Evolutionary conservation across 306 rosid genomes (phyloP).

Genomic region (Prinsepia uniflora): DNA sequence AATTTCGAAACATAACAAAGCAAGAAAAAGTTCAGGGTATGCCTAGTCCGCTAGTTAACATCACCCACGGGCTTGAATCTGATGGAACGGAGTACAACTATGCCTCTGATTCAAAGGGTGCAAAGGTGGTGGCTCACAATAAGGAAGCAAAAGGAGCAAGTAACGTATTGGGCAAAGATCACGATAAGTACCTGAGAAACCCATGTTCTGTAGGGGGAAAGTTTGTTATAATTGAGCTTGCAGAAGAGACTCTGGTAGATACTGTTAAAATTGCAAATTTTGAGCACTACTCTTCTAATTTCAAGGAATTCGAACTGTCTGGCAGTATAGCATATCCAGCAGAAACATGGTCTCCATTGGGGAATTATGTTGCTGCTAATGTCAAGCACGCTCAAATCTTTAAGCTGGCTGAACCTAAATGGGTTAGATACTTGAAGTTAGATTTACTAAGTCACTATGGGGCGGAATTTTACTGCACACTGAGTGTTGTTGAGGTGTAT

Average conservation of each 20-base stretch:
- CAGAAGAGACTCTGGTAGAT: constrained; percentile 78
- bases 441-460: constrained; percentile 74
- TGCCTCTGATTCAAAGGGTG: constrained; percentile 89
- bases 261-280: constrained; percentile 78
- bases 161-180: constrained; percentile 68
- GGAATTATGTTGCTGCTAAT: constrained; percentile 63
- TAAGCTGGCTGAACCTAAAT: constrained; percentile 60
- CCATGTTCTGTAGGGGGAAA: constrained; percentile 78
- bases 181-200: constrained; percentile 81
- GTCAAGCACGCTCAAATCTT: constrained; percentile 76
- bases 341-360: constrained; percentile 56
- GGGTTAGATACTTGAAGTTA: constrained; percentile 79
- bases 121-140: constrained; percentile 81
- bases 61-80: constrained; percentile 65
- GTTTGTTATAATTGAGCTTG: constrained; percentile 79
- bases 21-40: constrained; percentile 34
- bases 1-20: constrained; percentile 38
- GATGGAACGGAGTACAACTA: constrained; percentile 77
- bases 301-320: constrained; percentile 64
- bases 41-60: constrained; percentile 38
- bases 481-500: constrained; percentile 76
- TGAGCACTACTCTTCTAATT: constrained; percentile 87
- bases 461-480: constrained; percentile 86
- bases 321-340: constrained; percentile 76
- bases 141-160: constrained; percentile 86